phyloP scores from a whole-genome alignment of 768 basidiomycete species.

The Xerocomellus chrysenteron region DNA sequence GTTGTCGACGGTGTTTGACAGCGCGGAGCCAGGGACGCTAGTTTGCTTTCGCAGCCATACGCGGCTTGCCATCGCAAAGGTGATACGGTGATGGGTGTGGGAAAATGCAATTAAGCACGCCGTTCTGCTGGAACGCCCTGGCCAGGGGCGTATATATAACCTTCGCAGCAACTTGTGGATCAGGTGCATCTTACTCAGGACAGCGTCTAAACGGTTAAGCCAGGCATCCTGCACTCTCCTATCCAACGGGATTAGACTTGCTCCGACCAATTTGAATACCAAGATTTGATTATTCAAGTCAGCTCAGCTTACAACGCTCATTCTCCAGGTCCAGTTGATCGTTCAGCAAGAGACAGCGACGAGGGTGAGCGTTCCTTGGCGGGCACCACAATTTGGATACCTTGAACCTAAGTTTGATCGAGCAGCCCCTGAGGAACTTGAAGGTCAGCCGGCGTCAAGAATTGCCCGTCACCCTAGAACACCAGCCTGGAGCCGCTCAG shows the following conservation, averaged over 20 bases:
- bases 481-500: too few species aligned
- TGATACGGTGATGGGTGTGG: slow-evolving; percentile 21
- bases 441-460: too few species aligned
- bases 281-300: neutral
- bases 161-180: too few species aligned
- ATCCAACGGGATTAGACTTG: neutral
- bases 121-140: too few species aligned
- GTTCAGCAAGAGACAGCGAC: neutral
- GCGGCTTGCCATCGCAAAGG: slow-evolving; percentile 23
- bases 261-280: neutral
- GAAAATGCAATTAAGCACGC: slow-evolving; percentile 5
- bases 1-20: slow-evolving; percentile 14
- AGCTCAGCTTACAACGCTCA: too few species aligned
- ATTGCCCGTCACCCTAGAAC: too few species aligned
- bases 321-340: neutral
- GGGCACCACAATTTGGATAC: too few species aligned
- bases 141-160: neutral
- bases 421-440: too few species aligned
- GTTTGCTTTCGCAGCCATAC: slow-evolving; percentile 24
- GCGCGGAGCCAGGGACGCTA: neutral
- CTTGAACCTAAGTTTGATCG: too few species aligned
- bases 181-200: too few species aligned
- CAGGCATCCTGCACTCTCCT: neutral
- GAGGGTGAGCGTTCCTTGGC: too few species aligned
- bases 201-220: neutral